Evolutionary conservation across 179 eudicot genomes (phyloP).

Genomic region (Carnegiea gigantea): DNA sequence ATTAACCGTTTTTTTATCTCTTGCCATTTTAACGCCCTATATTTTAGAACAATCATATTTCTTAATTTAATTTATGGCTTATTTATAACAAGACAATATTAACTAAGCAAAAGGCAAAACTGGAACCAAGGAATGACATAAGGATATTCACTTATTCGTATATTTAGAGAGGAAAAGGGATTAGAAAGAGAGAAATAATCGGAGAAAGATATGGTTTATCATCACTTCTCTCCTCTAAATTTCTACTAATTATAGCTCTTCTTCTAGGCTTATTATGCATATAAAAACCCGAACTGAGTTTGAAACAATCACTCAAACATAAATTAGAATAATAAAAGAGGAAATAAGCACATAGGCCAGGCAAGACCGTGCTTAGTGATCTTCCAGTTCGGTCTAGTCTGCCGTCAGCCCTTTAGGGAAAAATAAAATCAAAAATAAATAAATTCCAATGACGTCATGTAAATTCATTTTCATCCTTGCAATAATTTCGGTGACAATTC

Average conservation of each 20-base stretch:
- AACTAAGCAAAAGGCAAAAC: no score
- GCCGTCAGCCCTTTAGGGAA: background rate
- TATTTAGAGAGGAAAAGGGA: background rate
- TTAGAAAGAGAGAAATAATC: no score
- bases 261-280: background rate
- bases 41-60: no score
- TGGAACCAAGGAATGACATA: no score
- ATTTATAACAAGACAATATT: no score
- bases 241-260: background rate
- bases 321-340: background rate
- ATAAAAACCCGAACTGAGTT: background rate
- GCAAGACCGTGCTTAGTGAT: constrained; percentile 1
- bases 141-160: background rate
- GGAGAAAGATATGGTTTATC: background rate
- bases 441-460: background rate
- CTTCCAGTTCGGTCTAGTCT: background rate
- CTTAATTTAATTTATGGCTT: no score
- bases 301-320: background rate
- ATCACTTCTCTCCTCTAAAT: background rate
- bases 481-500: background rate
- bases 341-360: background rate
- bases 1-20: no score
- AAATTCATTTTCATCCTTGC: background rate
- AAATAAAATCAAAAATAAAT: background rate
- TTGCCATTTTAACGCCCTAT: no score